A percentile compares a stretch with the other conserved stretches of the same genome.
Evolutionary conservation across 2,329 filamentous ascomycete species (phyloP).

Genomic region (Chalara sp.): DNA sequence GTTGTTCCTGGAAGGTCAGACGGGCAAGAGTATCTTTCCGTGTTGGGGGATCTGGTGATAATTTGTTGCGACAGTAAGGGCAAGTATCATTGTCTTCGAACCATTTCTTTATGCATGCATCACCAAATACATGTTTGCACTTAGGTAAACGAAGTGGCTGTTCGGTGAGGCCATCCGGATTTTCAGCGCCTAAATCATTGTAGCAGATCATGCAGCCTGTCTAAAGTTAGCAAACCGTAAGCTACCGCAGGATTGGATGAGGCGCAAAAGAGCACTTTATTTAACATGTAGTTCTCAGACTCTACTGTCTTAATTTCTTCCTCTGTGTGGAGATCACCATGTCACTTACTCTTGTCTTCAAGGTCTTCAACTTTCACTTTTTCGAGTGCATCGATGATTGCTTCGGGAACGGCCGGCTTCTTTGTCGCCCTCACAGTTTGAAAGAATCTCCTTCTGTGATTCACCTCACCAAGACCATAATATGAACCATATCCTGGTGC

Average conservation of each 20-base stretch:
- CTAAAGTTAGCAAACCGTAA: constrained; percentile 8
- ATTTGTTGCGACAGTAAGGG: constrained; percentile 57
- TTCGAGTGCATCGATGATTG: constrained; percentile 21
- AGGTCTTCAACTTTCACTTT: constrained; percentile 21
- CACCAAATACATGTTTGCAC: constrained; percentile 59
- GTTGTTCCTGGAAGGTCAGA: no score
- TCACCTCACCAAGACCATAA: neutral
- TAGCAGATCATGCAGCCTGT: constrained; percentile 59
- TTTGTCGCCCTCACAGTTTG: neutral
- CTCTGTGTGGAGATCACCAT: constrained; percentile 8
- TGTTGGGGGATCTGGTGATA: constrained; percentile 34
- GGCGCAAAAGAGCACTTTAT: neutral
- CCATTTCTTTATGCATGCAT: constrained; percentile 60
- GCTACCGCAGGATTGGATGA: neutral
- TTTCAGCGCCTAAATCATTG: constrained; percentile 50
- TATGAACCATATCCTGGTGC: neutral
- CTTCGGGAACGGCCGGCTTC: neutral
- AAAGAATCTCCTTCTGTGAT: constrained; percentile 12
- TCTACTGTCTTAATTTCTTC: neutral
- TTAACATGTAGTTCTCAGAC: neutral
- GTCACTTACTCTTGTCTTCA: constrained; percentile 21
- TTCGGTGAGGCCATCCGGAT: constrained; percentile 52
- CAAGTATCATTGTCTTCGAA: constrained; percentile 55
- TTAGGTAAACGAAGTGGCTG: constrained; percentile 50
- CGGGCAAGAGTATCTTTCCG: no score